These are phyloP conservation scores for Boletus coccyginus DNA, from an alignment of 768 basidiomycete genomes.

Conservation along the genomic window DNA sequence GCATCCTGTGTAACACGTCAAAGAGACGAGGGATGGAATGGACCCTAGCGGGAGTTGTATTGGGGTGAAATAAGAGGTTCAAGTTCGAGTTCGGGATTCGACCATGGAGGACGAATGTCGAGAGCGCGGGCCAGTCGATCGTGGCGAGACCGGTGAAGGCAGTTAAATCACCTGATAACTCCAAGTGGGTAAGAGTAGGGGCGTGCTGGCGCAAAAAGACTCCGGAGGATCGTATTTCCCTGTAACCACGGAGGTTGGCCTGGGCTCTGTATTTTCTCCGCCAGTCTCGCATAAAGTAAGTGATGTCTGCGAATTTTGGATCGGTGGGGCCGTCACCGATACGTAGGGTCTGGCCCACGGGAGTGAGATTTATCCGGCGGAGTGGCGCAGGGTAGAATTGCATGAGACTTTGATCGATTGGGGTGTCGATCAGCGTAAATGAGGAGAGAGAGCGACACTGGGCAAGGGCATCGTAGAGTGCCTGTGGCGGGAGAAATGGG, in stretches of 20 bases:
- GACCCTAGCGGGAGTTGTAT: background rate
- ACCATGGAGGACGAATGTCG: slow-evolving; percentile 32
- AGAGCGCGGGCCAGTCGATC: slow-evolving; percentile 29
- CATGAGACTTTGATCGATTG: slow-evolving; percentile 34
- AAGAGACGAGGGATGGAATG: slow-evolving; percentile 19
- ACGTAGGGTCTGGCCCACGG: slow-evolving; percentile 35
- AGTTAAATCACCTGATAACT: slow-evolving; percentile 31
- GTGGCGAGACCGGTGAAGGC: slow-evolving; percentile 27
- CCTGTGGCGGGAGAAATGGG: slow-evolving; percentile 32
- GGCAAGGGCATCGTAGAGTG: slow-evolving; percentile 28
- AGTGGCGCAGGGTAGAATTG: slow-evolving; percentile 28
- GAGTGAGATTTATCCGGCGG: slow-evolving; percentile 26
- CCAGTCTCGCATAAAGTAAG: slow-evolving; percentile 36
- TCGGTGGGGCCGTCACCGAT: slow-evolving; percentile 35
- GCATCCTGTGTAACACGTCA: slow-evolving; percentile 31
- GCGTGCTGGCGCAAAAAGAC: slow-evolving; percentile 32
- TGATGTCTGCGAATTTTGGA: slow-evolving; percentile 30
- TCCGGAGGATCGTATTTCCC: slow-evolving; percentile 29
- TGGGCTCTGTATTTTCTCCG: slow-evolving; percentile 35
- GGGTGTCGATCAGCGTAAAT: slow-evolving; percentile 32
- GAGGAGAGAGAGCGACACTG: slow-evolving; percentile 27
- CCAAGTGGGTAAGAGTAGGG: slow-evolving; percentile 27
- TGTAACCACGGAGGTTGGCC: slow-evolving; percentile 26
- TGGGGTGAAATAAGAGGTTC: slow-evolving; percentile 14
- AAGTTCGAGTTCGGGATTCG: slow-evolving; percentile 20